These are phyloP conservation scores for Lojkania enalia DNA, from an alignment of 2,329 filamentous ascomycete genomes.

Conservation along the genomic window DNA sequence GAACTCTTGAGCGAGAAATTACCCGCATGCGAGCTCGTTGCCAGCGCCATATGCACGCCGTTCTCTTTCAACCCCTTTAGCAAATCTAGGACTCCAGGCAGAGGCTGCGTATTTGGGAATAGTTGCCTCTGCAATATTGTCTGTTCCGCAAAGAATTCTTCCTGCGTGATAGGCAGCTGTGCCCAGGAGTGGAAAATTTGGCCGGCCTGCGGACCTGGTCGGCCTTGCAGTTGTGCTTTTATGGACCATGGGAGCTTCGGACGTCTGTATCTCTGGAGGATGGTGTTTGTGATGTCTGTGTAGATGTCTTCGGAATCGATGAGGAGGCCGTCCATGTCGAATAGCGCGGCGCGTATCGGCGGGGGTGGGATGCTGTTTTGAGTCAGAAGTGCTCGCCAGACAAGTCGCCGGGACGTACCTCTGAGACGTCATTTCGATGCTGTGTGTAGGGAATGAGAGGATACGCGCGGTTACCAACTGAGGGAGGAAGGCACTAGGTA, in stretches of 20 bases:
- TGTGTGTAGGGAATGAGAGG: too few relatives aligned
- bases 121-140: constrained; percentile 66
- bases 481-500: not conserved
- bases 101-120: constrained; percentile 74
- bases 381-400: too few relatives aligned
- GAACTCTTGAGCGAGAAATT: constrained; percentile 80
- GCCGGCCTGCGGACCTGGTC: constrained; percentile 60
- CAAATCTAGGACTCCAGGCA: constrained; percentile 76
- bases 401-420: too few relatives aligned
- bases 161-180: constrained; percentile 72
- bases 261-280: constrained; percentile 73
- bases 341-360: constrained; percentile 88
- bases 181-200: constrained; percentile 80
- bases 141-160: constrained; percentile 67
- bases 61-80: constrained; percentile 63
- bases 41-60: constrained; percentile 78
- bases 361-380: constrained; percentile 48
- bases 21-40: constrained; percentile 71
- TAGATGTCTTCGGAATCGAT: constrained; percentile 93
- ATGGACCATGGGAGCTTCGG: constrained; percentile 86
- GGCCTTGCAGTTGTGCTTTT: constrained; percentile 83
- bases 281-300: constrained; percentile 77
- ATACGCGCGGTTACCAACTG: too few relatives aligned
- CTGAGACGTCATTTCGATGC: constrained; percentile 7
- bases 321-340: constrained; percentile 97